Percentiles rank a stretch among this genome's conserved stretches.
phyloP scores from a whole-genome alignment of 345 rosid species.

The Rhizophora mangle region DNA sequence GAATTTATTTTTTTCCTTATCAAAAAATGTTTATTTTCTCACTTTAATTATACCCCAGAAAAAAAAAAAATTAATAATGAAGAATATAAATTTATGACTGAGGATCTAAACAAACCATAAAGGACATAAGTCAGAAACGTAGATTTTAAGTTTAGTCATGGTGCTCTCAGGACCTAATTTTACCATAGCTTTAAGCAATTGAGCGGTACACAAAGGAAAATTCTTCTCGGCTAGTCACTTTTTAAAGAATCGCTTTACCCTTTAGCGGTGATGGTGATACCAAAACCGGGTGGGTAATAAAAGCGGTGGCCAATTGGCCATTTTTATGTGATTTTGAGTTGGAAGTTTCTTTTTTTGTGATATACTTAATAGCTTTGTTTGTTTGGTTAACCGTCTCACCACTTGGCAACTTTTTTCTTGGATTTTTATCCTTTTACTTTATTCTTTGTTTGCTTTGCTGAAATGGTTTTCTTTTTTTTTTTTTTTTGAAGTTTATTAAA shows the following conservation, averaged over 20 bases:
- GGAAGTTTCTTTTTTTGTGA: slow-evolving; percentile 6
- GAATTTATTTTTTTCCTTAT: too few species aligned
- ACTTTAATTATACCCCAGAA: too few species aligned
- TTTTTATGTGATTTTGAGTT: background rate
- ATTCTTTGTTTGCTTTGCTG: background rate
- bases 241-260: too few species aligned
- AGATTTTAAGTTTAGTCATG: too few species aligned
- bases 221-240: background rate
- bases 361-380: background rate
- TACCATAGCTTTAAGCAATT: background rate
- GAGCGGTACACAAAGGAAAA: background rate
- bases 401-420: slow-evolving; percentile 1
- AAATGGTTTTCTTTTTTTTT: too few species aligned
- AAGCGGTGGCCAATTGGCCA: slow-evolving; percentile 13
- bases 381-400: slow-evolving; percentile 6
- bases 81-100: too few species aligned
- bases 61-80: too few species aligned
- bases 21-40: too few species aligned
- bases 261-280: slow-evolving; percentile 23
- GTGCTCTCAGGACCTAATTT: background rate
- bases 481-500: too few species aligned
- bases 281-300: slow-evolving; percentile 30
- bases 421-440: background rate
- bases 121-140: too few species aligned
- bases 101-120: too few species aligned